Percentiles rank a stretch among this genome's conserved stretches.
phyloP scores from a whole-genome alignment of 2,329 filamentous ascomycete species.

The Aureobasidium leucospermi region DNA sequence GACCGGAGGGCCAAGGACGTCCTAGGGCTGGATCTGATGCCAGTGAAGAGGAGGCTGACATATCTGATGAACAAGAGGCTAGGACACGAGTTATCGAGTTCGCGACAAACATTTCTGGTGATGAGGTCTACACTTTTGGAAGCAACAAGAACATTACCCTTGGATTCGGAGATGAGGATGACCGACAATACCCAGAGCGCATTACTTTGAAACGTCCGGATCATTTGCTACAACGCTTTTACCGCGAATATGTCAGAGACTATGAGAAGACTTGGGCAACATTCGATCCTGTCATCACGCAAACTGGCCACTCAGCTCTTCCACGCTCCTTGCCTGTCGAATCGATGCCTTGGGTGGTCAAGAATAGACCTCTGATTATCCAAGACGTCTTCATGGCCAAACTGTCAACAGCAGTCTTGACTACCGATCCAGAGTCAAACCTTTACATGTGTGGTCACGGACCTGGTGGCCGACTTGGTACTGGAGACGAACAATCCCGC shows the following conservation, averaged over 20 bases:
- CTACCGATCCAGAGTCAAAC: conserved; percentile 79
- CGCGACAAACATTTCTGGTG: conserved; percentile 47
- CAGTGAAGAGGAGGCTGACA: conserved; percentile 45
- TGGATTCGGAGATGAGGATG: conserved; percentile 90
- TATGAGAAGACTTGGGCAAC: conserved; percentile 31
- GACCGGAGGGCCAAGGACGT: conserved; percentile 31
- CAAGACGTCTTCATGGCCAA: conserved; percentile 85
- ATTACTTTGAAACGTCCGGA: conserved; percentile 69
- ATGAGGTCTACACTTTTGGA: conserved; percentile 88
- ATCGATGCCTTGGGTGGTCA: conserved; percentile 66
- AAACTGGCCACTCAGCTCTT: conserved; percentile 18
- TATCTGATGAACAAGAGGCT: conserved; percentile 53
- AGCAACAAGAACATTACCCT: conserved; percentile 94
- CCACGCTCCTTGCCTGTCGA: conserved; percentile 26
- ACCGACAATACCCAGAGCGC: conserved; percentile 86
- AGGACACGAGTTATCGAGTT: conserved; percentile 22
- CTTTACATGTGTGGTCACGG: conserved; percentile 90
- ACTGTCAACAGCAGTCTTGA: conserved; percentile 81
- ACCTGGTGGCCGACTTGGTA: conserved; percentile 78
- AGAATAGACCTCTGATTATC: conserved; percentile 64
- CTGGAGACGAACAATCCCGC: conserved; percentile 81
- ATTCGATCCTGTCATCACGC: conserved; percentile 26
- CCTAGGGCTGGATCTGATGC: conserved; percentile 24
- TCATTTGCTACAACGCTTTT: conserved; percentile 66
- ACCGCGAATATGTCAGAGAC: conserved; percentile 55